phyloP scores from a whole-genome alignment of 1,284 basidiomycete species.

The Ustilago lituana region DNA sequence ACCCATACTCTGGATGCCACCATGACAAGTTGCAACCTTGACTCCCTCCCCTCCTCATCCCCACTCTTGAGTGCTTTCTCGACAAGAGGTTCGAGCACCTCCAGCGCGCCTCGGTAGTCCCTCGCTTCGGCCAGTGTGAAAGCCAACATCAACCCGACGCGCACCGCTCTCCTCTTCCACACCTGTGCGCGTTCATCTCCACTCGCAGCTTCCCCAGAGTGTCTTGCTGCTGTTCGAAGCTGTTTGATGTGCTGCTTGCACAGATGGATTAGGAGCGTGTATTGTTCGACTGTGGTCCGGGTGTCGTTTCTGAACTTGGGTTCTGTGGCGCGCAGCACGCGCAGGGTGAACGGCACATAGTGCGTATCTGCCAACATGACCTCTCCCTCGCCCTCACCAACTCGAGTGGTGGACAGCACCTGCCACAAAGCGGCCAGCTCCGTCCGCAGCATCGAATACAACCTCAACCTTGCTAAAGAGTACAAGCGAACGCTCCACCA shows the following conservation, averaged over 20 bases:
- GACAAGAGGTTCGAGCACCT: slow-evolving; percentile 20
- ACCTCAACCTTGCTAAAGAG: slow-evolving; percentile 29
- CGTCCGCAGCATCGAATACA: slow-evolving; percentile 35
- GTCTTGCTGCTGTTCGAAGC: background rate
- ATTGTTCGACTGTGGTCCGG: slow-evolving; percentile 11
- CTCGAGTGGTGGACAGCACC: slow-evolving; percentile 4
- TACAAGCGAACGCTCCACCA: slow-evolving; percentile 52
- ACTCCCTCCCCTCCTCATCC: background rate
- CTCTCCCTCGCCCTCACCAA: background rate
- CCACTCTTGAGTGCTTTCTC: background rate
- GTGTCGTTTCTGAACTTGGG: slow-evolving; percentile 19
- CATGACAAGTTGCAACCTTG: slow-evolving; percentile 5
- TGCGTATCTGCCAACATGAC: slow-evolving; percentile 1
- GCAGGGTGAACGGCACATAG: slow-evolving; percentile 28
- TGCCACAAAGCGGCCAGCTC: slow-evolving; percentile 39
- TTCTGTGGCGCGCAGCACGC: slow-evolving; percentile 28
- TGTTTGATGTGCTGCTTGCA: slow-evolving; percentile 18
- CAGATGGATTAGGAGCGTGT: slow-evolving; percentile 6
- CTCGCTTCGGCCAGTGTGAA: slow-evolving; percentile 28
- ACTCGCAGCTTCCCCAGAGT: background rate
- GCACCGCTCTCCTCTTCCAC: slow-evolving; percentile 25
- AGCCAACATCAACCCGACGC: slow-evolving; percentile 27
- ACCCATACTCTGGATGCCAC: slow-evolving; percentile 17
- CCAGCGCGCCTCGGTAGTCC: slow-evolving; percentile 24
- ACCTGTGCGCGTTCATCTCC: background rate